Base-by-base conservation (phyloP, 2,329 filamentous ascomycete species). In the Neocucurbitaria cava region DNA sequence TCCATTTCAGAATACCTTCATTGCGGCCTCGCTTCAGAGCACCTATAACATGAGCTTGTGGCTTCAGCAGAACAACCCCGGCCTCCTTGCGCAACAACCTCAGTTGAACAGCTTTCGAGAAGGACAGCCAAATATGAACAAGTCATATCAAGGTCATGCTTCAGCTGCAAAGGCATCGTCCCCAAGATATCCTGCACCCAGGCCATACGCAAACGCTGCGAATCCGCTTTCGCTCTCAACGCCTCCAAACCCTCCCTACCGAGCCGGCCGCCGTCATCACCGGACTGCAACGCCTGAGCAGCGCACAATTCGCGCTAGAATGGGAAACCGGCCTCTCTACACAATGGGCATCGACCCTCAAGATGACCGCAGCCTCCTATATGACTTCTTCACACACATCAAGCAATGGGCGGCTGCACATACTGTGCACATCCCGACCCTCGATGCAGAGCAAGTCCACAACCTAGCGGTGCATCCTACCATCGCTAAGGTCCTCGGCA, bases 371-470 rank as follows among this genome's bases (percentile, higher is more conserved):
- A 55, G 56, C 28, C 50, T 68, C 5, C 48, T 68, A n/a, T 54
- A 43, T 33, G 65, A 68, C 45, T 68, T 63, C 54, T 65, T 68
- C 38, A 59, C 66, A 28, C 52, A 59, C 10, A 62, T 68, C 38
- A 56, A 54, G 18, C 52, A 40, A 11, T 68, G 65, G 65, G 54
- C 56, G 18, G 11, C 39, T 13, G 26, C 23, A 11, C 47, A 64
- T 36, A 55, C 49, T 7, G 43, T 48, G 3, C 36, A 51, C 13
- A 31, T 48, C 23, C 40, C n/a, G 9, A 18, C 55, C 3, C 35
- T 59, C 13, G 35, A 40, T 8, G 43, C 26, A 2, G 21, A 52
- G 13, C 50, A 54, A 30, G 44, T 54, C 15, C 46, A 49, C 10
- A 36, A 36, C 5, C 54, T 52, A 17, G 35, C 43, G 3, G 30